Conservation (phyloP, 306 rosid species). For the Purshia tridentata region DNA sequence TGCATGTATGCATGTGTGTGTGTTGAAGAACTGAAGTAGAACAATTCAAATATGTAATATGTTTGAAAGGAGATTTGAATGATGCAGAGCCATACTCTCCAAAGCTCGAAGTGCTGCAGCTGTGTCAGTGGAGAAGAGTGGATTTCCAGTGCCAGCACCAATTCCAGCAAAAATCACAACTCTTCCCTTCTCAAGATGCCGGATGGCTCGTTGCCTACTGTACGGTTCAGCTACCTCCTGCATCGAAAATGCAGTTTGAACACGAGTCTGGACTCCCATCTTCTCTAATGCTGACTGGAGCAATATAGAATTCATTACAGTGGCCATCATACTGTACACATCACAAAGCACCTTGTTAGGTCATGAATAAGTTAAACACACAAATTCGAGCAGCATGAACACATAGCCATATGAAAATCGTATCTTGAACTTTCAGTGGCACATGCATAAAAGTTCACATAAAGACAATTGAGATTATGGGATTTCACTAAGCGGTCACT, state of each 20-base stretch:
- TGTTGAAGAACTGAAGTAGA: background rate
- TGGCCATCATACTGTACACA: conserved; percentile 51
- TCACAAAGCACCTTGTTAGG: conserved; percentile 12
- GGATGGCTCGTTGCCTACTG: conserved; percentile 48
- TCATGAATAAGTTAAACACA: background rate
- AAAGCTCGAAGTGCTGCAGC: conserved; percentile 49
- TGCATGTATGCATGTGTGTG: background rate
- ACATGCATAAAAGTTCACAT: background rate
- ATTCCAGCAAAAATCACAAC: conserved; percentile 56
- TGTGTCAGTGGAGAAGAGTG: conserved; percentile 46
- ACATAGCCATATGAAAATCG: background rate
- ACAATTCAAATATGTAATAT: background rate
- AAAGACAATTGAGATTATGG: background rate
- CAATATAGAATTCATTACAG: conserved; percentile 47
- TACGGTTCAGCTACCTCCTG: conserved; percentile 56
- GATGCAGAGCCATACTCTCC: conserved; percentile 36
- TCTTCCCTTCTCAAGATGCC: conserved; percentile 54
- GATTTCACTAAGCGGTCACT: background rate
- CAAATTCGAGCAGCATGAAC: background rate
- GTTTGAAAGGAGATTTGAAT: background rate
- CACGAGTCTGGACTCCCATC: conserved; percentile 47
- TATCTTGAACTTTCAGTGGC: background rate
- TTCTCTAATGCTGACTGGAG: conserved; percentile 55
- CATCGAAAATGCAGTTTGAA: conserved; percentile 47
- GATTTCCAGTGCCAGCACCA: conserved; percentile 50